These are phyloP conservation scores for Cercospora berteroae DNA, from an alignment of 2,329 filamentous ascomycete genomes.

Conservation along the genomic window DNA sequence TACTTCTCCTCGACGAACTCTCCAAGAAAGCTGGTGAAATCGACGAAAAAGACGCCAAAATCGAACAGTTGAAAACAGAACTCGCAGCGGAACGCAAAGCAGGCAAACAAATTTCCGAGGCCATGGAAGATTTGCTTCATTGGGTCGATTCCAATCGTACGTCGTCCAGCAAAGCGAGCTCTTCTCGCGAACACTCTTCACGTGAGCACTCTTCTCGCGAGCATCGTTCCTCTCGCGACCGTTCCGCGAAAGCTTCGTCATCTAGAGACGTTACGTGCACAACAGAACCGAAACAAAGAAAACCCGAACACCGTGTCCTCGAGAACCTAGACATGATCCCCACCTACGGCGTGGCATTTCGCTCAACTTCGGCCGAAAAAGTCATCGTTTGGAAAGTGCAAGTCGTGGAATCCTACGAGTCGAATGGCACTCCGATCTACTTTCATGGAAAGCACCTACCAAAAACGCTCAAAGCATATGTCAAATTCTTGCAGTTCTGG, in stretches of 20 bases:
- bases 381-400: slow-evolving; percentile 8
- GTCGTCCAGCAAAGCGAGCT: neutral
- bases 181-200: neutral
- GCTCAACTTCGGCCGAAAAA: neutral
- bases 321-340: slow-evolving; percentile 4
- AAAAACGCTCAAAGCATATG: slow-evolving; percentile 3
- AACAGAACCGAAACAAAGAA: neutral
- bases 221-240: neutral
- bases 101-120: slow-evolving; percentile 7
- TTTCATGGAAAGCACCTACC: slow-evolving; percentile 7
- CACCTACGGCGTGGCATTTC: slow-evolving; percentile 5
- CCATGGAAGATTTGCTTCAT: slow-evolving; percentile 9
- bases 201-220: neutral
- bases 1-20: slow-evolving; percentile 1
- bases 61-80: slow-evolving; percentile 1
- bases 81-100: neutral
- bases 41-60: neutral
- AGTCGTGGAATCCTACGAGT: slow-evolving; percentile 4
- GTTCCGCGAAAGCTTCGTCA: neutral
- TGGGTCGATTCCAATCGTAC: slow-evolving; percentile 6
- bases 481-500: slow-evolving; percentile 13
- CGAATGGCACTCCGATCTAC: slow-evolving; percentile 1
- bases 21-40: neutral
- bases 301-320: neutral
- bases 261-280: neutral